Evolutionary conservation across 495 filamentous ascomycete species (phyloP), one percentile per base, ranked within the genome.

Genomic region (Poronia punctata): DNA sequence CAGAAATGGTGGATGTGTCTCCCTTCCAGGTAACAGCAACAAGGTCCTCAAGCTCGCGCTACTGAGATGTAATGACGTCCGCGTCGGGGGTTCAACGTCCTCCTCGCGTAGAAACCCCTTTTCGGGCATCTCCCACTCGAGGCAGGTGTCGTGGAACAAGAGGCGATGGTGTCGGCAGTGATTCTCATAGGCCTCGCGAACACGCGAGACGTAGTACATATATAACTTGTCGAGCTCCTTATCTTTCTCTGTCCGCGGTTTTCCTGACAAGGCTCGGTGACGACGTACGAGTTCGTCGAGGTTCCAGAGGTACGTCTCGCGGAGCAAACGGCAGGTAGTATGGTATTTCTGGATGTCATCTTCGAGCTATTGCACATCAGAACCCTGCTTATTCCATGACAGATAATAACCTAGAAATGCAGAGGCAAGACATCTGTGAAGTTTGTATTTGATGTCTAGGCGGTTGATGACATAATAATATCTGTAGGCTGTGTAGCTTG

Each of bases 161-260:
- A 47, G 51, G 6, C 45, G 45, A 30, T 52, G 51, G 40, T 57
- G 48, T 3, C 40, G 45, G 18, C 54, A 45, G 51, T 57, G 54
- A 11, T 47, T 45, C 17, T 55, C 54, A 41, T 50, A 58, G 3
- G 50, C 41, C 26, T 40, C 40, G 16, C 54, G 52, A 21, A 58
- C 52, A 10, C 52, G 48, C 18, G 48, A 42, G 22, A 58, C 54
- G 46, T 58, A 58, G 41, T 55, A 58, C 11, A 20, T 25, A 36
- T 55, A 58, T 1, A 58, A 43, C 18, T 47, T 49, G 21, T 46
- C 52, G 20, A 38, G 24, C 38, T 58, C 54, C 30, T 15, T 36
- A 9, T 37, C 18, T 22, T 55, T 58, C 4, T 55, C 43, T 6
- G 5, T 3, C 3, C 25, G 29, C 1, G 52, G 11, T 12, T 55